Evolutionary conservation across 441 rosid species (phyloP), one percentile per base, ranked within the genome.

Genomic region (Theobroma grandiflorum): DNA sequence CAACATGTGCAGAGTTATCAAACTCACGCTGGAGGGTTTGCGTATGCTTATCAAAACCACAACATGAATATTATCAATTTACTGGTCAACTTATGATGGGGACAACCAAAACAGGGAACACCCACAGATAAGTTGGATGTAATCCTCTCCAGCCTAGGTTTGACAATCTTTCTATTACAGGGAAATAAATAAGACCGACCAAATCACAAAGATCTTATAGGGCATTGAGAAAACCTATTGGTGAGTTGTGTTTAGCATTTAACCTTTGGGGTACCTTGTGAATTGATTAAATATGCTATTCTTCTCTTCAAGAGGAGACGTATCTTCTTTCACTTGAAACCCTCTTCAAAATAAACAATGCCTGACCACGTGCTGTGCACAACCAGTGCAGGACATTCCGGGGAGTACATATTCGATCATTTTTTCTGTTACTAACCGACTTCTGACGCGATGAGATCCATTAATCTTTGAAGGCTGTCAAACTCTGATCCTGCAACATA

Each of bases 121-220:
- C 55, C 78, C 76, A 53, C 76, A 72, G 76, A 14, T 18, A 45
- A 71, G 43, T 33, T 31, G 31, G 43, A n/a, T 37, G 50, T 20
- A 12, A 73, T 66, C 50, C 68, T 26, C 15, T 61, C 45, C 55
- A 10, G 52, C 26, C 50, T 62, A 42, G 79, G 64, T 58, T 79
- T 67, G 80, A 80, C 74, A 22, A 43, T 18, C 35, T 37, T 61
- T 47, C 49, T 49, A 50, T 37, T 61, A 76, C 31, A 40, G 40
- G 37, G 52, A 58, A 74, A 78, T 40, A 73, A 78, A 71, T 18
- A 40, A 43, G 72, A 81, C 86, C 84, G 82, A 68, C 84, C 86
- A 81, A 55, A 81, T 84, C 82, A 57, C 82, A 42, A 78, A 67
- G 49, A 80, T 84, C 78, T 74, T 74, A 22, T 63, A 55, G 74